Conservation (phyloP, 2,329 filamentous ascomycete genomes). For the Falciphora oryzae region DNA sequence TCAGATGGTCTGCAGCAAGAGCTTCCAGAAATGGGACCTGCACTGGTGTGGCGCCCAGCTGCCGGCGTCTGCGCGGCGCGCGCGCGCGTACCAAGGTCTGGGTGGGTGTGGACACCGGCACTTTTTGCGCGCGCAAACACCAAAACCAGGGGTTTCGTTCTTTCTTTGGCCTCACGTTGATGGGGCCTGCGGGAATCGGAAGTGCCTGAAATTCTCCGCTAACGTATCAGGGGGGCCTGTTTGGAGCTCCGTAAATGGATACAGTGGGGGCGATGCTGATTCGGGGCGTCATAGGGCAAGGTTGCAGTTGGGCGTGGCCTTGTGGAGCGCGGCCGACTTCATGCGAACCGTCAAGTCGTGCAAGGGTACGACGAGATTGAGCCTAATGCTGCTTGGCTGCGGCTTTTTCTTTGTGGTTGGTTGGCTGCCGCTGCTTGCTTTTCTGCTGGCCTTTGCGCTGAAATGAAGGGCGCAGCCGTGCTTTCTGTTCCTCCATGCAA, state of each 20-base stretch:
- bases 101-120: not conserved
- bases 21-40: too few relatives aligned
- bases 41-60: too few relatives aligned
- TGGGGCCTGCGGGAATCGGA: not conserved
- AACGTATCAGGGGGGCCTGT: not conserved
- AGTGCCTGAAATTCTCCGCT: not conserved
- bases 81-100: not conserved
- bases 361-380: slow-evolving; percentile 1
- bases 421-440: not conserved
- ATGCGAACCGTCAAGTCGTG: not conserved
- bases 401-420: not conserved
- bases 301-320: not conserved
- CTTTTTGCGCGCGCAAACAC: not conserved
- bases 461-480: not conserved
- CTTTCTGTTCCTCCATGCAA: too few relatives aligned
- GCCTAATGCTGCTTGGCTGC: not conserved
- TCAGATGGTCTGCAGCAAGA: too few relatives aligned
- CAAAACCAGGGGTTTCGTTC: not conserved
- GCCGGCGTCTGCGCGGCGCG: too few relatives aligned
- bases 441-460: not conserved
- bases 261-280: not conserved
- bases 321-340: not conserved
- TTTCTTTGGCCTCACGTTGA: not conserved
- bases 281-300: not conserved
- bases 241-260: too few relatives aligned